phyloP scores from a whole-genome alignment of 1,139 yeast genomes.

The Hyphopichia buzzinii region DNA sequence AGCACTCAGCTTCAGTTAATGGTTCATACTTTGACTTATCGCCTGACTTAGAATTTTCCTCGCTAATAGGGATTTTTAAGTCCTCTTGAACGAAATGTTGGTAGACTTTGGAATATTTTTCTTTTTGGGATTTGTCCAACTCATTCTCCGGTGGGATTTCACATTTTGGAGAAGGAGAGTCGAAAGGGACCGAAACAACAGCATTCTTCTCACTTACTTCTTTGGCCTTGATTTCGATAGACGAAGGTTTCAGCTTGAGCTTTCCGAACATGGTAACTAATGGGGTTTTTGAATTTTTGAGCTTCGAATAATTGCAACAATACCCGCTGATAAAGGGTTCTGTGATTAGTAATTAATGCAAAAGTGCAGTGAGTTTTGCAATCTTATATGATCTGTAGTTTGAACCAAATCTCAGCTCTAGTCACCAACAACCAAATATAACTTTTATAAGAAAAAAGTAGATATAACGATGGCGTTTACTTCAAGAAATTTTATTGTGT shows the following conservation, averaged over 20 bases:
- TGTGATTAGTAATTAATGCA: too few relatives aligned
- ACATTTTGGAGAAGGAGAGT: slow-evolving; percentile 44
- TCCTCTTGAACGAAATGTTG: slow-evolving; percentile 54
- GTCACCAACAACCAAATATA: too few relatives aligned
- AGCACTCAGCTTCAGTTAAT: slow-evolving; percentile 32
- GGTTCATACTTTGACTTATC: slow-evolving; percentile 16
- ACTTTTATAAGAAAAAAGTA: too few relatives aligned
- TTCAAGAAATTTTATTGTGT: background rate
- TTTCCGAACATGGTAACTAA: slow-evolving; percentile 15
- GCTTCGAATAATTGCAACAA: too few relatives aligned
- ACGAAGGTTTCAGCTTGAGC: slow-evolving; percentile 11
- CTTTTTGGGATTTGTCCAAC: slow-evolving; percentile 53
- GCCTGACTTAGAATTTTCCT: slow-evolving; percentile 34
- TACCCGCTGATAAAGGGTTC: too few relatives aligned
- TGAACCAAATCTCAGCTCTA: too few relatives aligned
- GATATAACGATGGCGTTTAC: background rate
- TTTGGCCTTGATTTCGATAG: slow-evolving; percentile 6
- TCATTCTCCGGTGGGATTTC: slow-evolving; percentile 49
- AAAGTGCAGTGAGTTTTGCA: too few relatives aligned
- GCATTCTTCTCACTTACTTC: slow-evolving; percentile 12
- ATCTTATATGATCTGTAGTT: too few relatives aligned
- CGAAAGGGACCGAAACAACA: slow-evolving; percentile 47
- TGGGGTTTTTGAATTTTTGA: too few relatives aligned
- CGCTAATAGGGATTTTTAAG: slow-evolving; percentile 36
- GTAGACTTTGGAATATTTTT: slow-evolving; percentile 58